A percentile compares a stretch with the other conserved stretches of the same genome.
Evolutionary conservation across 345 rosid species (phyloP).

Genomic region (Lumnitzera littorea): DNA sequence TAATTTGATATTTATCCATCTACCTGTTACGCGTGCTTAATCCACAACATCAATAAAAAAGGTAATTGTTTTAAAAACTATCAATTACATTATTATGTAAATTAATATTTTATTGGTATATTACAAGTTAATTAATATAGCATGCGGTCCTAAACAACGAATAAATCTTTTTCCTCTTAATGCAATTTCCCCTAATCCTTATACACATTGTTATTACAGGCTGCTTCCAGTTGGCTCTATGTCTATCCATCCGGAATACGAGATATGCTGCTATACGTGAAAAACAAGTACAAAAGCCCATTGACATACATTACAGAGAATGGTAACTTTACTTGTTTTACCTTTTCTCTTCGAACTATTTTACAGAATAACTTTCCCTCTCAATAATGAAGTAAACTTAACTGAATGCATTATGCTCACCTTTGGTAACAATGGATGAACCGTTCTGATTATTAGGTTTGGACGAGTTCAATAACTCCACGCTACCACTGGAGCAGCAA

Average conservation of each 20-base stretch:
- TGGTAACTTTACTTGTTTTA: conserved; percentile 11
- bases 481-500: conserved; percentile 20
- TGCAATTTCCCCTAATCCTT: no score
- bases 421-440: no score
- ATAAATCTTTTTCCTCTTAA: no score
- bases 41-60: no score
- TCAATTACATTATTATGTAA: no score
- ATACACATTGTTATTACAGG: conserved; percentile 2
- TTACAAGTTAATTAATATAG: no score
- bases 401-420: no score
- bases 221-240: conserved; percentile 18
- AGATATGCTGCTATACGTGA: conserved; percentile 15
- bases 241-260: conserved; percentile 22
- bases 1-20: no score
- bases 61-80: no score
- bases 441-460: conserved; percentile 14
- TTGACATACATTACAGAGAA: conserved; percentile 38
- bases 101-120: no score
- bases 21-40: no score
- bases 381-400: not conserved
- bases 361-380: not conserved
- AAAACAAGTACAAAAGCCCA: conserved; percentile 26
- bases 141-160: no score
- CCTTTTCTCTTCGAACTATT: not conserved
- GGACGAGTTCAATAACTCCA: conserved; percentile 20